Evolutionary conservation across 2,329 filamentous ascomycete species (phyloP), one percentile per base, ranked within the genome.

Genomic region (Exserohilum rostratum): DNA sequence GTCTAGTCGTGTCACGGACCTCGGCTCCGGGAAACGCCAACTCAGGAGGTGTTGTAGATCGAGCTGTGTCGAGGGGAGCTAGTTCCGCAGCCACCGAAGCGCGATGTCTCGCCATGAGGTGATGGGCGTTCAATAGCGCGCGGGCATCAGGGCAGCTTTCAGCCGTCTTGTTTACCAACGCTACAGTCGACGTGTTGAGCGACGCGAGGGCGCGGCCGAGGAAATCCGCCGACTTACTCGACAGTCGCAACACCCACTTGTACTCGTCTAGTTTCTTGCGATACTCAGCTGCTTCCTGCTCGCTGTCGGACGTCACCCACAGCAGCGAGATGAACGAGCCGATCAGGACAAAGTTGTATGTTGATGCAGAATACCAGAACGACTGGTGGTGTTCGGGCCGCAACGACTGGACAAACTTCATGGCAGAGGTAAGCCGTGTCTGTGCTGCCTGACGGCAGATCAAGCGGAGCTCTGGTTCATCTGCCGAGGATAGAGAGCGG

Each of bases 311-410:
- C 10, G 77, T 77, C 6, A 65, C 67, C 61, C 71, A 74, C 0
- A 80, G 61, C 2, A 78, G 69, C 27, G 75, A 73, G 29, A 76
- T 75, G 47, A 78, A 78, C 1, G 75, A 73, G 9, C 77, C 74
- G 7, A 79, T 69, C n/a, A 79, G 66, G 1, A 74, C 72, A 46
- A 78, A 74, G 55, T 75, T 76, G 62, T 77, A 76, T 22, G 75
- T 74, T 3, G 78, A 78, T 5, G 76, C 72, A 13, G 76, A 80
- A 54, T 78, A 79, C 79, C 79, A 81, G 65, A 80, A 80, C 0
- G 77, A 78, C 31, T 77, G 74, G 6, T 80, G 70, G 42, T 81
- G 79, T 29, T 78, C 76, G 5, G 77, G 75, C 33, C 77, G 76
- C 5, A 81, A 67, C 15, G 71, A 65, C 30, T 77, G 74, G n/a